Base-by-base conservation (phyloP, 106 monocot species). In the Dendrobium nobile region DNA sequence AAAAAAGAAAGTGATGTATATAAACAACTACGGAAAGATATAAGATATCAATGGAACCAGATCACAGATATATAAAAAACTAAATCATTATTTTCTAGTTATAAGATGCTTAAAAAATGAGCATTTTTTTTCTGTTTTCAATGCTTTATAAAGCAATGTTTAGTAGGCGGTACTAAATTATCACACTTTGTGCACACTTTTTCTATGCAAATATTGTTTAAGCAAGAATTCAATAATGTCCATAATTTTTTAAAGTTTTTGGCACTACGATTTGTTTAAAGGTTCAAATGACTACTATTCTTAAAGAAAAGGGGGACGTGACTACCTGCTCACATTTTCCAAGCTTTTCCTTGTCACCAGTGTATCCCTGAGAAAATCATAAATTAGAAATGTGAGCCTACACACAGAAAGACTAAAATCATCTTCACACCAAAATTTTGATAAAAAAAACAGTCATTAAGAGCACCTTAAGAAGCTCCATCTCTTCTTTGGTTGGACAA, bases 401-500 rank as follows among this genome's bases (percentile, higher is more conserved):
- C 43, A 26, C 10, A 13, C 4, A 76, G n/a, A 76, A 27, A 48
- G 10, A 15, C 5, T 19, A 47, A 28, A 76, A 76, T 4, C 24
- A 5, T 47, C 74, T 42, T 74, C 43, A 42, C 40, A 27, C 24
- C 48, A 13, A 48, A 27, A 18, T 24, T 51, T 51, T 26, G 4
- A 8, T 47, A 76, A 76, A 15, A 15, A n/a, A 76, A n/a, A 13
- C 11, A 48, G 41, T 76, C 47, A 26, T 18, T 48, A 48, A 1
- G 51, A 47, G 76, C 77, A 83, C 83, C 83, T 83, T 79, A 37
- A 83, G 78, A 83, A 83, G 83, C 20, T 83, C 83, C 83, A 83
- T 83, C 47, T 83, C 83, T 44, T 83, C 83, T 74, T 83, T 83
- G 3, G 83, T 83, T 54, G 83, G 83, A 83, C 83, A 83, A 72